Conservation (phyloP, 306 rosid genomes). For the Sicyos edulis region DNA sequence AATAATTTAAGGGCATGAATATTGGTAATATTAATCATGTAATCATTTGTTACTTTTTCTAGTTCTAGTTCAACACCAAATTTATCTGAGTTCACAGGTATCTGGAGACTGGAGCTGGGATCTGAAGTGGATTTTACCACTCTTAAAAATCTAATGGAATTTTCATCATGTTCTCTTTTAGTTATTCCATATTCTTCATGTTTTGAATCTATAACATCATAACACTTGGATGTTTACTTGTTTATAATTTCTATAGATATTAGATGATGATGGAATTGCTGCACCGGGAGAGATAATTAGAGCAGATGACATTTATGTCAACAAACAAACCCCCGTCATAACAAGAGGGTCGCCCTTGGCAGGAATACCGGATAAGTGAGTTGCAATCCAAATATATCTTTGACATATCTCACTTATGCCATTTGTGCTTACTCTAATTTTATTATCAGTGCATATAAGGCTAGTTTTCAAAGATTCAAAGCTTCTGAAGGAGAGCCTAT, state of each 20-base stretch:
- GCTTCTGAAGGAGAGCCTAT: conserved; percentile 69
- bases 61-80: neutral
- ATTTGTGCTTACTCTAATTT: conserved; percentile 23
- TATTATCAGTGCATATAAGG: conserved; percentile 50
- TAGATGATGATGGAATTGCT: conserved; percentile 92
- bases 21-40: too few species aligned
- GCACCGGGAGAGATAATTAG: conserved; percentile 83
- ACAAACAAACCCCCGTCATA: conserved; percentile 56
- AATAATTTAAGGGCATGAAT: too few species aligned
- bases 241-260: conserved; percentile 38
- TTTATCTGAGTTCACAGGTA: neutral
- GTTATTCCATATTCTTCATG: neutral
- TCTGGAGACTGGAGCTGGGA: neutral
- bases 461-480: conserved; percentile 38
- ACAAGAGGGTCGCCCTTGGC: conserved; percentile 31
- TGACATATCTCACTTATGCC: neutral
- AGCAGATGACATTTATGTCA: conserved; percentile 54
- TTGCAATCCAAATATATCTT: conserved; percentile 7
- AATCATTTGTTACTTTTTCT: too few species aligned
- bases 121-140: neutral
- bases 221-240: neutral
- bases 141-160: neutral
- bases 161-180: neutral
- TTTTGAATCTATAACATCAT: neutral
- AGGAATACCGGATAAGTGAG: conserved; percentile 54